Base-by-base conservation (phyloP, 169 alveolate genomes). In the Cryptosporidium andersoni region DNA sequence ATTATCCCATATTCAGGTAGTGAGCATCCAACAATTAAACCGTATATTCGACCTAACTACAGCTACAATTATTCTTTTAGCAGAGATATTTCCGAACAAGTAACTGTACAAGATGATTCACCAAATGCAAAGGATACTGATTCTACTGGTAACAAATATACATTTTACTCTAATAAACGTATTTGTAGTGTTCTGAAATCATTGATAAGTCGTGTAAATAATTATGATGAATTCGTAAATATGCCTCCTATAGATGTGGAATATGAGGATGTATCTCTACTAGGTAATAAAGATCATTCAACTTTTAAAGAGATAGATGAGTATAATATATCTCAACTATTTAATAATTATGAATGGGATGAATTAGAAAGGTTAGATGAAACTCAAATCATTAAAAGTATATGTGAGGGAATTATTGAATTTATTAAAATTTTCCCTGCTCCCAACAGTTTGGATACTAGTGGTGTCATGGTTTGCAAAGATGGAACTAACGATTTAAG, bases 391-490 rank as follows among this genome's bases (percentile, higher is more conserved):
- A 66, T 66, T 49, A 66, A 49, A 52, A 12, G 14, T 8, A 66
- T 66, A 25, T 66, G 81, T 25, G 65, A 66, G 34, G 81, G 64
- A 51, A 66, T 66, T 51, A 48, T 36, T 5, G 51, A 66, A 25
- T 51, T 66, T 14, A 36, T 66, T 16, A 66, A 66, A 51, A 8
- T 49, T 7, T 9, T 25, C 25, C 25, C 25, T 25, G 25, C 12
- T 11, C 51, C 81, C 14, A 66, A 48, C 45, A 7, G 51, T 43
- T 66, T 36, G 6, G 65, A 14, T 56, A 9, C 1, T 0, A 36
- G n/a, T 5, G 51, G 37, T 4, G 40, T n/a, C 12, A 25, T 11
- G 14, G 12, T 49, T 49, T 9, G 55, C 12, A 42, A 63, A 9
- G 14, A 39, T 63, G 40, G 40, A 9, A 51, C 36, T 9, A 9